Percentiles rank a stretch among this genome's conserved stretches.
Evolutionary conservation across 768 basidiomycete species (phyloP).

Genomic region (Paxillus ammoniavirescens): DNA sequence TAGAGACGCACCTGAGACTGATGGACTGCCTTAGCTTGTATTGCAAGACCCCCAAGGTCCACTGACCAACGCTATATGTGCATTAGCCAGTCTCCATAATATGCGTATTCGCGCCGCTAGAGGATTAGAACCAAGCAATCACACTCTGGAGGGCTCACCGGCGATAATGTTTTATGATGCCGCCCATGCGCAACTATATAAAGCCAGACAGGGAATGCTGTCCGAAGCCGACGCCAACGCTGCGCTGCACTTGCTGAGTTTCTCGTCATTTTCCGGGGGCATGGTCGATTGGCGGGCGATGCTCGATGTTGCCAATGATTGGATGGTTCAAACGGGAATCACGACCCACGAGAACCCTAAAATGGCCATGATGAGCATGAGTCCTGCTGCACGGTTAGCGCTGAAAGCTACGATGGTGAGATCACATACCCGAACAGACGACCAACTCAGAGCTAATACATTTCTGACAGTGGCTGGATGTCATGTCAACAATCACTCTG

Average conservation of each 20-base stretch:
- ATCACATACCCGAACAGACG: constrained; percentile 8
- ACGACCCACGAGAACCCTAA: constrained; percentile 64
- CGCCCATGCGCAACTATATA: constrained; percentile 62
- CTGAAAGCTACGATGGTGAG: constrained; percentile 75
- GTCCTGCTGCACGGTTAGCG: constrained; percentile 50
- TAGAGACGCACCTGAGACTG: constrained; percentile 11
- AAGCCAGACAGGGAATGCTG: constrained; percentile 52
- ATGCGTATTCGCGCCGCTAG: constrained; percentile 59
- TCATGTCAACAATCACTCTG: constrained; percentile 64
- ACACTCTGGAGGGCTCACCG: constrained; percentile 53
- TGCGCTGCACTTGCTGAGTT: constrained; percentile 73
- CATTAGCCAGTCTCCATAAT: constrained; percentile 71
- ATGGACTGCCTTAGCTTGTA: constrained; percentile 38
- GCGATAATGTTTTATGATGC: constrained; percentile 67
- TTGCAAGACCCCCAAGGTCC: constrained; percentile 67
- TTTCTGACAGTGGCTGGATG: constrained; percentile 67
- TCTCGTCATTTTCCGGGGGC: constrained; percentile 69
- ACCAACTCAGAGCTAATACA: constrained; percentile 12
- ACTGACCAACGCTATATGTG: constrained; percentile 70
- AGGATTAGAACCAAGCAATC: constrained; percentile 55
- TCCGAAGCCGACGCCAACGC: constrained; percentile 73
- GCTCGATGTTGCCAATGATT: constrained; percentile 71
- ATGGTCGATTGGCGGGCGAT: constrained; percentile 67
- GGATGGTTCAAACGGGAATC: constrained; percentile 69
- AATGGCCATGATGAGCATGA: constrained; percentile 54